Base-by-base conservation (phyloP, 805 yeast genomes). In the Ogataea salicorniae region DNA sequence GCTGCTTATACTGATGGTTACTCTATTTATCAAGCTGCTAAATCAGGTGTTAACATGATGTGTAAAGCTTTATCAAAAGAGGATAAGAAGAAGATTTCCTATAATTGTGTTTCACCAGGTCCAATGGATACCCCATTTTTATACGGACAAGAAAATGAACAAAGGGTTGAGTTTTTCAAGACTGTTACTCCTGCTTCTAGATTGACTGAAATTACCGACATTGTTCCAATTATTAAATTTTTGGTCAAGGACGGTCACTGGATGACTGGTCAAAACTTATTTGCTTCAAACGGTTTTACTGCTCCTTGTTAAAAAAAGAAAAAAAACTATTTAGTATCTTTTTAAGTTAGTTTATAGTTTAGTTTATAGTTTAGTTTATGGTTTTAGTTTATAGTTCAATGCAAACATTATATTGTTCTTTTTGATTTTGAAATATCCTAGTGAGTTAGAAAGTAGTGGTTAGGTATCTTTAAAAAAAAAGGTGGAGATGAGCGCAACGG, bases 241-340 rank as follows among this genome's bases (percentile, higher is more conserved):
- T 69, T 82, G 61, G 83, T 72, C 34, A 75, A 82, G 44, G 84
- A 80, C 52, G 87, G 87, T 49, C 72, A 71, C 57, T 83, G 87
- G 87, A 75, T 82, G 61, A 80, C 80, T 42, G 88, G 88, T 44
- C 89, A 83, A 65, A 81, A 84, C 53, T 68, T 82, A 46, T 82
- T 71, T 54, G 82, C 83, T 43, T 72, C 75, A 42, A 85, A 85
- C 53, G 87, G 86, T 6, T 80, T 80, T 64, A 79, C 84, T 49
- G 84, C 87, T 42, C 83, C 76, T 35, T 22, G 45, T 34, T 52
- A 44, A 41, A 20, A 20, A 20, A 20, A n/a, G n/a, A n/a, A 20
- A 20, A 20, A 20, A 3, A 26, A 26, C 13, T 9, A 7, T 26
- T 26, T 26, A 9, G 20, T 26, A 26, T 26, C 11, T 26, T 26